These are phyloP conservation scores for Sanghuangporus weigelae DNA, from an alignment of 1,284 basidiomycete genomes.

Conservation along the genomic window DNA sequence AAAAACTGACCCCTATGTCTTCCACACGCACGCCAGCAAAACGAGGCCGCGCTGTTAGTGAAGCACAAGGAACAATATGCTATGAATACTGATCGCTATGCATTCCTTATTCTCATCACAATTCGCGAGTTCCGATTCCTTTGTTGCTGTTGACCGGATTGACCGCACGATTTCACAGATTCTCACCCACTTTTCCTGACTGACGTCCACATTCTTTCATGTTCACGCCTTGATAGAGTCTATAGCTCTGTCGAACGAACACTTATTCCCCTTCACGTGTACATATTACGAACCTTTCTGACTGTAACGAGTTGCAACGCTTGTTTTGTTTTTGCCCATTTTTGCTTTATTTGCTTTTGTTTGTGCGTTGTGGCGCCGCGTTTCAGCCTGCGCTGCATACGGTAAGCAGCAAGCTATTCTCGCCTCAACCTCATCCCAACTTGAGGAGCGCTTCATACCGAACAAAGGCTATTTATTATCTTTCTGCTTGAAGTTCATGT, in stretches of 20 bases:
- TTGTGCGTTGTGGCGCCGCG: not conserved
- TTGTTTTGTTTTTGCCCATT: not conserved
- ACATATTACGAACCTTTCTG: not conserved
- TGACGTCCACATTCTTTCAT: not conserved
- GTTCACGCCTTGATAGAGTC: not conserved
- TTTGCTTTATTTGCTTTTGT: not conserved
- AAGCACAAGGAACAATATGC: constrained; percentile 10
- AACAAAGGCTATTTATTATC: not conserved
- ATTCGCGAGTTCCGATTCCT: not conserved
- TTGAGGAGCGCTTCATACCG: not conserved
- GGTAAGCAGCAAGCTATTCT: not conserved
- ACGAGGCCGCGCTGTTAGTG: not conserved
- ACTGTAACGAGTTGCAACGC: not conserved
- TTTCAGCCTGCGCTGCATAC: not conserved
- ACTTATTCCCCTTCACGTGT: not conserved
- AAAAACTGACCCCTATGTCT: not conserved
- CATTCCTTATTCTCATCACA: not conserved
- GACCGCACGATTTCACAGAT: not conserved
- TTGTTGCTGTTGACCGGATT: constrained; percentile 3
- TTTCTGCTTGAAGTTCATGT: not conserved
- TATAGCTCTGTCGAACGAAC: not conserved
- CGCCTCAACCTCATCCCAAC: not conserved
- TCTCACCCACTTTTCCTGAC: not conserved
- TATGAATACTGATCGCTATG: constrained; percentile 8
- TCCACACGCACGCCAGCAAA: not conserved